Evolutionary conservation across 2,329 filamentous ascomycete species (phyloP), one percentile per base, ranked within the genome.

Genomic region (Cryphonectria japonica): DNA sequence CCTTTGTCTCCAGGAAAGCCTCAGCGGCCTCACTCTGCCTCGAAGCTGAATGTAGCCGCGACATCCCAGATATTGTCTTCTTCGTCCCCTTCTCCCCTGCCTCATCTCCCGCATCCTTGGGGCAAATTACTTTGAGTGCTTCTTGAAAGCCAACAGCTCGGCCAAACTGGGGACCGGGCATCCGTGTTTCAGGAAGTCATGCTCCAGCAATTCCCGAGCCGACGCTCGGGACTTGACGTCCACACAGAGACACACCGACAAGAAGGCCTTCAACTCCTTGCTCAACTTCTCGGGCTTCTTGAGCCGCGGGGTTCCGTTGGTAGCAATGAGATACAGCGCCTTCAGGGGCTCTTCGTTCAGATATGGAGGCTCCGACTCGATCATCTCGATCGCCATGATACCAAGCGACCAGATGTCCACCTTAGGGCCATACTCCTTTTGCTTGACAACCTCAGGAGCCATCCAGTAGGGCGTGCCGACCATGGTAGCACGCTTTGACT

Each of bases 331-430:
- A 81, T 97, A 99, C 63, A 99, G 88, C 9, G 96, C 96, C 86
- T 98, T 98, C 70, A 99, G 88, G 0, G 96, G 96, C 82, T 98
- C 95, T 82, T 98, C 96, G 82, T 98, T 98, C 52, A 98, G 89
- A 81, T 99, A 99, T 0, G 96, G 96, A 7, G 96, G 96, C 82
- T 99, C 96, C 26, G 94, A 97, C 81, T 99, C 96, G 78, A 98
- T 98, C 96, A 99, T 98, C 83, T 99, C 96, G 78, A 99, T 98
- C 34, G 96, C 95, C 96, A 98, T 99, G 83, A 99, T 99, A 78
- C 96, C 96, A 73, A 99, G 85, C 41, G 95, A 98, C 96, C 96
- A 99, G 79, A 98, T 97, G 79, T 99, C 96, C 74, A 98, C 96
- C 86, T 98, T 98, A 79, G 93, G 93, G 54, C 95, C 96, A 78